Evolutionary conservation across 805 yeast species (phyloP), one percentile per base, ranked within the genome.

Genomic region (Helenozyma baotianmanensis): DNA sequence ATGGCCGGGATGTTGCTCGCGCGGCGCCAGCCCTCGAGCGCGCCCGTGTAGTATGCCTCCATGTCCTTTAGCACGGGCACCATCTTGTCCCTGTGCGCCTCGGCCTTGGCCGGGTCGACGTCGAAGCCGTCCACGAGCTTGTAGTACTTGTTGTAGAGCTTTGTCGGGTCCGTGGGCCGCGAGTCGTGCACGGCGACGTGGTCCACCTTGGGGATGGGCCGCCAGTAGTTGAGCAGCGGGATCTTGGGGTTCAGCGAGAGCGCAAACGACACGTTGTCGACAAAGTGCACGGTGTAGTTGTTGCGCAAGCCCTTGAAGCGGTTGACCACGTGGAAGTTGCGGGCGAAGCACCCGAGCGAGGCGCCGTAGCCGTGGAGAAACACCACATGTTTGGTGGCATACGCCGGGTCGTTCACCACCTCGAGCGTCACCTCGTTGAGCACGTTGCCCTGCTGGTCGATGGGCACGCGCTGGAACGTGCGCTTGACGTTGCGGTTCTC

Each of bases 1-100:
- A 85, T 70, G 40, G 73, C 68, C 2, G 64, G 69, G 9, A 84
- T 53, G 0, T 66, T 64, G 14, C 71, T 60, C 7, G 47, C 57
- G 6, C 35, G 38, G 45, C 92, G 62, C 92, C 94, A 84, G 6
- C 57, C 52, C 32, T 84, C 90, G 6, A 85, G 53, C 2, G 80
- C 72, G 8, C 70, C 72, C 6, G 73, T 51, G 42, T 80, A 82
- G 43, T 76, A 72, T 11, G 63, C 50, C 43, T 82, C 85, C 22
- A 78, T 72, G 9, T 63, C 62, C 10, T 47, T 19, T 3, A 76
- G 54, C 6, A 70, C 51, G 0, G 68, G 66, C 3, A 39, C 37
- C 43, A 71, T 70, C 6, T 56, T 51, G 4, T 53, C 38, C 19
- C 61, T 55, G 36, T 68, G 65, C 16, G 47, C 33, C 8, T 47